phyloP scores from a whole-genome alignment of 805 yeast genomes.

The Cyberlindnera americana region DNA sequence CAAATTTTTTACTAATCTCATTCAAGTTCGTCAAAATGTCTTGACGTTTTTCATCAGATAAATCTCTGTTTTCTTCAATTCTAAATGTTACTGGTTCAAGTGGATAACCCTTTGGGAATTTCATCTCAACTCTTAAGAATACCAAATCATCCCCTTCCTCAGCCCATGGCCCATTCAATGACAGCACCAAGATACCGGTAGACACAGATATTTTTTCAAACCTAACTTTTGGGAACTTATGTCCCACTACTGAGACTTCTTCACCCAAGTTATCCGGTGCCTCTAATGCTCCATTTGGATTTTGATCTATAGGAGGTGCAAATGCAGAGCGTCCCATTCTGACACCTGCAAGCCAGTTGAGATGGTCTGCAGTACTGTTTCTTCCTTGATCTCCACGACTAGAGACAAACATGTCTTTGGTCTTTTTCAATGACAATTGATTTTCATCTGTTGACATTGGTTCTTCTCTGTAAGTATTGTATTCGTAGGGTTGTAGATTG shows the following conservation, averaged over 20 bases:
- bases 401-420: constrained; percentile 38
- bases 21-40: constrained; percentile 50
- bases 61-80: constrained; percentile 77
- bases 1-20: constrained; percentile 53
- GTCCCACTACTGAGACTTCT: constrained; percentile 85
- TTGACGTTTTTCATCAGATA: constrained; percentile 44
- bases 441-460: constrained; percentile 33
- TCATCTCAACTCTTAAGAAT: constrained; percentile 66
- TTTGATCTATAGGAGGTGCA: constrained; percentile 25
- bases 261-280: constrained; percentile 74
- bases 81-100: constrained; percentile 51
- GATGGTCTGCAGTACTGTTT: constrained; percentile 52
- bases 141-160: constrained; percentile 39
- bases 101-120: constrained; percentile 76
- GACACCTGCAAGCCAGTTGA: constrained; percentile 93
- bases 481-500: constrained; percentile 36
- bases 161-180: constrained; percentile 81
- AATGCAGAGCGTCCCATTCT: constrained; percentile 43
- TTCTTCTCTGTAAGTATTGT: constrained; percentile 49
- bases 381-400: constrained; percentile 32
- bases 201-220: constrained; percentile 88
- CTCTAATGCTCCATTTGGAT: constrained; percentile 37
- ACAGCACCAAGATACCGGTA: constrained; percentile 71
- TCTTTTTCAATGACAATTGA: constrained; percentile 33
- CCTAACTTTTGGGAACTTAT: constrained; percentile 78